Evolutionary conservation across 2,329 filamentous ascomycete genomes (phyloP), one percentile per base, ranked within the genome.

Genomic region (Chaetothyriales sp.): DNA sequence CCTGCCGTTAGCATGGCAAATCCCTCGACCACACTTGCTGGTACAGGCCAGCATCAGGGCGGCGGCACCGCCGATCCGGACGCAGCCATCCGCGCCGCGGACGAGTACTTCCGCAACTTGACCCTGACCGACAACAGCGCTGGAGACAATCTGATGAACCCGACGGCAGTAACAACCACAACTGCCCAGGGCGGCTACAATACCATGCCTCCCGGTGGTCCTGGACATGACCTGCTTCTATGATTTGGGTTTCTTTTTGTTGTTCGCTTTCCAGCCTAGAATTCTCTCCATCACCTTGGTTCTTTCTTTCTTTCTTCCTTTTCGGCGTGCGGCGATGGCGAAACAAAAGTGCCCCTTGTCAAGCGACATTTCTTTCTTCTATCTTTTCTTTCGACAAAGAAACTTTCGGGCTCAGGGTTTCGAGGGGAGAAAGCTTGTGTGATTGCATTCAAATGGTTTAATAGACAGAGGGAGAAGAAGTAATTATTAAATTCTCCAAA

Each of bases 71-170:
- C 32, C 32, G 32, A 39, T 15, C 3, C 32, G 12, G 32, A 39
- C 32, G 78, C 80, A 22, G 87, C 87, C 1, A 80, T 93, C 36
- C 84, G 76, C 61, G 88, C 92, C 50, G 90, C 89, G 8, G 90
- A 95, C 62, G 80, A 83, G 15, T 95, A 95, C 68, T 96, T 95
- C 67, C 81, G 84, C 15, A 83, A 80, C 44, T 73, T 88, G n/a
- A 74, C 76, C 51, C 73, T 88, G 52, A 76, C 79, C 58, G 78
- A 82, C 36, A 70, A 80, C 32, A 15, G 10, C 12, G 32, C 32
- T 10, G 32, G 10, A 39, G 32, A 39, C 10, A 39, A 15, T 15
- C 32, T 39, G 32, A 39, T 15, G 10, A 39, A 15, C 32, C 32
- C 32, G 10, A 39, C 32, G 15, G 15, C 32, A 15, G 15, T 15